phyloP scores from a whole-genome alignment of 345 rosid genomes.

The Hirschfeldia incana region DNA sequence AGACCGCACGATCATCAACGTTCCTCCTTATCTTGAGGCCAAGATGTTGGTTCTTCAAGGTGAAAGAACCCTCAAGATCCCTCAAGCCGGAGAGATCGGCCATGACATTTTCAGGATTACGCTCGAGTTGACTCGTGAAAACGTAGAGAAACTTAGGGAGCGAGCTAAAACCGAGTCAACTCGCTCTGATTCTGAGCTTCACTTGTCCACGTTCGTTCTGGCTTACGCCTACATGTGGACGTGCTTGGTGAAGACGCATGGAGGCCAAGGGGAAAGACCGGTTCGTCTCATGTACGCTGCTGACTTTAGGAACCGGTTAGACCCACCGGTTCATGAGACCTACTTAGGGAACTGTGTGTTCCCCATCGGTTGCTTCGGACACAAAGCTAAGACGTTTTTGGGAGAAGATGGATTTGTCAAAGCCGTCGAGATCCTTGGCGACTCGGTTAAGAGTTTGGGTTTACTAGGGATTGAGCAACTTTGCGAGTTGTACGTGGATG shows the following conservation, averaged over 20 bases:
- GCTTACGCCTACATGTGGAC: neutral
- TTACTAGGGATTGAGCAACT: neutral
- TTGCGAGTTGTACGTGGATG: neutral
- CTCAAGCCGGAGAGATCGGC: neutral
- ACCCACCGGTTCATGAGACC: neutral
- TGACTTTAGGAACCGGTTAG: neutral
- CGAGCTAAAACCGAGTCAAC: neutral
- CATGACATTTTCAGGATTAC: neutral
- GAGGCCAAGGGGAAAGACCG: neutral
- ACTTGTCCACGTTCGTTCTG: neutral
- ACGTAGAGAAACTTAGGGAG: neutral
- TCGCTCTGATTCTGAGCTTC: neutral
- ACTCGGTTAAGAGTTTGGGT: neutral
- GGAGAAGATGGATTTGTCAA: neutral
- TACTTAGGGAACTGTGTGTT: neutral
- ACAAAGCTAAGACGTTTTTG: neutral
- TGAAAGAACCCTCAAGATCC: neutral
- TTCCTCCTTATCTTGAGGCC: neutral
- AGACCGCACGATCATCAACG: neutral
- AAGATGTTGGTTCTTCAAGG: neutral
- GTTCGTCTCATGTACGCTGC: conserved; percentile 1
- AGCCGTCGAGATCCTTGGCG: neutral
- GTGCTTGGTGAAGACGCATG: neutral
- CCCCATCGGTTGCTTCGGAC: neutral
- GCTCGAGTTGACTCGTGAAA: neutral